A percentile compares a stretch with the other conserved stretches of the same genome.
phyloP scores from a whole-genome alignment of 1,139 yeast species.

The Nadsonia starkeyi-henricii region DNA sequence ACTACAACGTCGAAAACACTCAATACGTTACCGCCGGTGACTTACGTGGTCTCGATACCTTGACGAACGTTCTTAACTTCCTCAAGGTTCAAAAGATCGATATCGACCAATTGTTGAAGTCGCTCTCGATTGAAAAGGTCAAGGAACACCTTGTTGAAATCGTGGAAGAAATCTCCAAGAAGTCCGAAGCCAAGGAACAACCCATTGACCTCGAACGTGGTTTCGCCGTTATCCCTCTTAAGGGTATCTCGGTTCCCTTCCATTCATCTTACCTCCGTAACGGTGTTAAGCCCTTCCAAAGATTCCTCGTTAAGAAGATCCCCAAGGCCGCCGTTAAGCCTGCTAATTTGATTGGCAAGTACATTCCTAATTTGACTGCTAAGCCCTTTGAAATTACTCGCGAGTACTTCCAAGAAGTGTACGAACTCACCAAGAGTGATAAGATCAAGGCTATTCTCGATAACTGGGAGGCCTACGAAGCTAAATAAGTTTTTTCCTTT shows the following conservation, averaged over 20 bases:
- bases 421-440: constrained; percentile 78
- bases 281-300: constrained; percentile 98
- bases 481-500: constrained; percentile 1
- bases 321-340: constrained; percentile 93
- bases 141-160: constrained; percentile 78
- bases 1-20: constrained; percentile 94
- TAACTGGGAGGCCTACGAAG: constrained; percentile 79
- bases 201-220: constrained; percentile 97
- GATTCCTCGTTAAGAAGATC: constrained; percentile 91
- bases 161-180: constrained; percentile 68
- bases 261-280: constrained; percentile 94
- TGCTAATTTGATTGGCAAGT: constrained; percentile 81
- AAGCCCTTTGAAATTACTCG: constrained; percentile 90
- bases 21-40: constrained; percentile 99
- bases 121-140: constrained; percentile 75
- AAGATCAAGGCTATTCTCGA: constrained; percentile 82
- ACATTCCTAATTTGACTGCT: constrained; percentile 97
- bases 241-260: constrained; percentile 98
- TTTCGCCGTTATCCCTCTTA: constrained; percentile 93
- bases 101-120: constrained; percentile 72
- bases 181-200: constrained; percentile 77
- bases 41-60: constrained; percentile 82
- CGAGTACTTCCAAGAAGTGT: constrained; percentile 94
- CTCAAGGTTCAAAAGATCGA: constrained; percentile 89
- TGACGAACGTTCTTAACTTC: constrained; percentile 85